A percentile compares a stretch with the other conserved stretches of the same genome.
These are phyloP conservation scores for Pseudogymnoascus sp. DNA, from an alignment of 2,329 filamentous ascomycete genomes.

Conservation along the genomic window DNA sequence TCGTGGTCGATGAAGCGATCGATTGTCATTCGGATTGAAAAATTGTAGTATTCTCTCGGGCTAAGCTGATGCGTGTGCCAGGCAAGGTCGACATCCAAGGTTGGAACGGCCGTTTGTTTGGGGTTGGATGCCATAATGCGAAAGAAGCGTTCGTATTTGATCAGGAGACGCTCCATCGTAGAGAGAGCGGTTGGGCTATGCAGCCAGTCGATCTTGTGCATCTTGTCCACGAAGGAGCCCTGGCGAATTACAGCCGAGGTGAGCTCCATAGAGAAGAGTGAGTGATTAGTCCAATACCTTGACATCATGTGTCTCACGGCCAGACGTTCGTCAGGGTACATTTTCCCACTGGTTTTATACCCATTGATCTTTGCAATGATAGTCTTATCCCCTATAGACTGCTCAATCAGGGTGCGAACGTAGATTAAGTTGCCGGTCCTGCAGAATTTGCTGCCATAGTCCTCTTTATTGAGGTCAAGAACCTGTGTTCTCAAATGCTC, in stretches of 20 bases:
- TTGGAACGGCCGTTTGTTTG: slow-evolving; percentile 53
- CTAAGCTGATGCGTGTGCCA: slow-evolving; percentile 78
- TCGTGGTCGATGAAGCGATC: slow-evolving; percentile 68
- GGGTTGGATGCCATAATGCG: slow-evolving; percentile 46
- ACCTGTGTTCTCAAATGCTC: slow-evolving; percentile 38
- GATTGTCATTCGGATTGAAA: slow-evolving; percentile 39
- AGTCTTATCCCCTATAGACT: slow-evolving; percentile 32
- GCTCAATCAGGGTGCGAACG: slow-evolving; percentile 45
- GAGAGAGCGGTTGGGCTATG: slow-evolving; percentile 58
- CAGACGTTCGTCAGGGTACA: slow-evolving; percentile 31
- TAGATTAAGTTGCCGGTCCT: slow-evolving; percentile 23
- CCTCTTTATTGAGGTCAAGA: slow-evolving; percentile 26
- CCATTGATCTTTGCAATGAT: slow-evolving; percentile 37
- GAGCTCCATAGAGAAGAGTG: slow-evolving; percentile 58
- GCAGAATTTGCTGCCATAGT: not conserved
- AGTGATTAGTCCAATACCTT: slow-evolving; percentile 62
- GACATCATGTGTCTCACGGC: slow-evolving; percentile 61
- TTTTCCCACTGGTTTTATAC: slow-evolving; percentile 14
- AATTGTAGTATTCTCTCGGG: slow-evolving; percentile 54
- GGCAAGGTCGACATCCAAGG: slow-evolving; percentile 65
- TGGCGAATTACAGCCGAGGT: slow-evolving; percentile 59
- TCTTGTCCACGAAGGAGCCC: slow-evolving; percentile 62
- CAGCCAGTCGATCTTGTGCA: slow-evolving; percentile 71
- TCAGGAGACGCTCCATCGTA: slow-evolving; percentile 58
- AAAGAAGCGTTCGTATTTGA: slow-evolving; percentile 60